These are phyloP conservation scores for Chiua virens DNA, from an alignment of 768 basidiomycete species.

Conservation along the genomic window DNA sequence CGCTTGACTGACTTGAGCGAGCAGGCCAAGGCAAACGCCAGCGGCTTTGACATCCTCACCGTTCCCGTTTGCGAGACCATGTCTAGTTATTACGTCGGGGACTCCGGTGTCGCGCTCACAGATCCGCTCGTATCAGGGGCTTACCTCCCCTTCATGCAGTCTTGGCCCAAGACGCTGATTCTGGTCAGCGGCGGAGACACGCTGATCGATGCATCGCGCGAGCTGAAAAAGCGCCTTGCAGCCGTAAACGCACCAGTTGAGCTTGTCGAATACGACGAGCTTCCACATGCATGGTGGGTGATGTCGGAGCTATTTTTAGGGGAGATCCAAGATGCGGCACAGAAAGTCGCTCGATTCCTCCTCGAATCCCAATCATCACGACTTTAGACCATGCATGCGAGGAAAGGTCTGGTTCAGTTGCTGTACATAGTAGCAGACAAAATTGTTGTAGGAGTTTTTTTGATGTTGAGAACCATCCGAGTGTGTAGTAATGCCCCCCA, in stretches of 20 bases:
- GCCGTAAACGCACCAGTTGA: constrained; percentile 7
- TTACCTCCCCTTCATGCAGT: constrained; percentile 9
- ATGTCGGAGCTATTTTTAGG: constrained; percentile 16
- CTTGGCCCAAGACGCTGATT: constrained; percentile 26
- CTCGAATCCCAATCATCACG: not conserved
- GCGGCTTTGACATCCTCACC: constrained; percentile 4
- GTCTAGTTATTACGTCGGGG: constrained; percentile 7
- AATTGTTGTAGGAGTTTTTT: no score
- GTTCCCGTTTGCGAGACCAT: accelerated
- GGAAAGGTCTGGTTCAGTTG: no score
- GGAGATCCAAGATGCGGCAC: constrained; percentile 6
- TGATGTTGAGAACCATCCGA: no score
- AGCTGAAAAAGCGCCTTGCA: constrained; percentile 6
- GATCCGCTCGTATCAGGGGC: constrained; percentile 21
- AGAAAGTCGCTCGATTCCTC: constrained; percentile 11
- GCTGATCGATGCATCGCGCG: constrained; percentile 6
- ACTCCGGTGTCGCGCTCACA: constrained; percentile 3
- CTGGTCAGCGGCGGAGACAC: constrained; percentile 19
- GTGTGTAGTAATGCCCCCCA: no score
- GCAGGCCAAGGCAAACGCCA: not conserved
- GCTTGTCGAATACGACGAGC: constrained; percentile 24
- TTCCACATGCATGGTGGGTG: constrained; percentile 26
- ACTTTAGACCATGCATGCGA: no score
- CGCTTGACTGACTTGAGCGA: not conserved
- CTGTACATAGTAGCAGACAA: no score